These are phyloP conservation scores for Zostera marina DNA, from an alignment of 116 monocot species.

Conservation along the genomic window DNA sequence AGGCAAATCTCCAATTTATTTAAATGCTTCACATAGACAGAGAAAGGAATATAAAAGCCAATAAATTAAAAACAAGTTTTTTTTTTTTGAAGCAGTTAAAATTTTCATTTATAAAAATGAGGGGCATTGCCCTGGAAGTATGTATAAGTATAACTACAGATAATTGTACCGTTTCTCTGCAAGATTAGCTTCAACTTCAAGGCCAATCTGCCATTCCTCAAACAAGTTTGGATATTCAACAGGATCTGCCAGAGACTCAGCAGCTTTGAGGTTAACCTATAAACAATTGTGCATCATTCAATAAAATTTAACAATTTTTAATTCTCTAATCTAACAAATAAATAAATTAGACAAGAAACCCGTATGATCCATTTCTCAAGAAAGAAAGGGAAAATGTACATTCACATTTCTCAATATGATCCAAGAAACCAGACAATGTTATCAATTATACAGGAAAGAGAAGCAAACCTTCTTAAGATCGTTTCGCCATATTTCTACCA, in stretches of 20 bases:
- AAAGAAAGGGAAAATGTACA: not conserved
- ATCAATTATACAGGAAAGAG: not conserved
- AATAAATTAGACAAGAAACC: not conserved
- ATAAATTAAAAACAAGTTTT: too few relatives aligned
- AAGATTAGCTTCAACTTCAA: constrained; percentile 61
- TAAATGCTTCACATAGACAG: not conserved
- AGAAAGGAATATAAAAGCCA: not conserved
- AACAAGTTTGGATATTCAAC: constrained; percentile 79
- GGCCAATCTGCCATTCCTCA: constrained; percentile 91
- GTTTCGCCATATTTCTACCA: constrained; percentile 75
- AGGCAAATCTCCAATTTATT: not conserved
- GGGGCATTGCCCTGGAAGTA: too few relatives aligned
- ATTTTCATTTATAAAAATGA: too few relatives aligned
- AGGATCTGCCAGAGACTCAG: constrained; percentile 91
- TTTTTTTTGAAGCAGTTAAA: too few relatives aligned
- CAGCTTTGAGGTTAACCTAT: constrained; percentile 87
- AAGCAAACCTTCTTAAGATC: constrained; percentile 67
- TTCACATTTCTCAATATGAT: not conserved
- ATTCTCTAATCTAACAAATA: not conserved
- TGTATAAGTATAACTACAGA: too few relatives aligned
- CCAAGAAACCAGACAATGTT: not conserved
- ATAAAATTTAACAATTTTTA: not conserved
- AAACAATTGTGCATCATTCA: not conserved
- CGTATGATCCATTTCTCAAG: too few relatives aligned
- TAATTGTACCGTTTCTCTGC: constrained; percentile 37